Conservation (phyloP, 208 protist genomes). For the Strigomonas culicis region DNA sequence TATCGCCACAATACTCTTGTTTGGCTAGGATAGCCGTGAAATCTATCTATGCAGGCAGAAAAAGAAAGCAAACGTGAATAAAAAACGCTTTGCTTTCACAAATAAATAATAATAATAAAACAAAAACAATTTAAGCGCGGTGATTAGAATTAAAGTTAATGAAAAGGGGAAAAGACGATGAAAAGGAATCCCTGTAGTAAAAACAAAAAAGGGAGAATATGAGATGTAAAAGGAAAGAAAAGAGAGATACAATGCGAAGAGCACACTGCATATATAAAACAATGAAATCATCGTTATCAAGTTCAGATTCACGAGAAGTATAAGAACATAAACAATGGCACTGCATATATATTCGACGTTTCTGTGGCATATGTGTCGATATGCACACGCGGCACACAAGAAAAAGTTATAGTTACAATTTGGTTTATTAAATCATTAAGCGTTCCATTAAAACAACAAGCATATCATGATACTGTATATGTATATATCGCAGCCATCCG, state of each 20-base stretch:
- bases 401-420: conserved; percentile 3
- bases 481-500: too few relatives aligned
- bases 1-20: too few relatives aligned
- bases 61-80: too few relatives aligned
- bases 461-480: too few relatives aligned
- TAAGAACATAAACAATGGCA: not conserved
- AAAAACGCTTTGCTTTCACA: not conserved
- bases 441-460: too few relatives aligned
- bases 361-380: too few relatives aligned
- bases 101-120: not conserved
- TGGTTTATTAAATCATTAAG: conserved; percentile 1
- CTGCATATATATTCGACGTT: not conserved
- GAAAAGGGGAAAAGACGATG: not conserved
- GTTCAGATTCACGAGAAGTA: too few relatives aligned
- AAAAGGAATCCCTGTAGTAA: not conserved
- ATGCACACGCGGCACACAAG: too few relatives aligned
- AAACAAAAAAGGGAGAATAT: conserved; percentile 18
- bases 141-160: not conserved
- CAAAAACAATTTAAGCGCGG: not conserved
- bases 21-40: too few relatives aligned
- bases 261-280: not conserved
- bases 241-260: conserved; percentile 12
- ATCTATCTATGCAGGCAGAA: too few relatives aligned
- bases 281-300: too few relatives aligned
- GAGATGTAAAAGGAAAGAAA: conserved; percentile 10